phyloP scores from a whole-genome alignment of 352 stramenopile species.

The Pythium insidiosum region DNA sequence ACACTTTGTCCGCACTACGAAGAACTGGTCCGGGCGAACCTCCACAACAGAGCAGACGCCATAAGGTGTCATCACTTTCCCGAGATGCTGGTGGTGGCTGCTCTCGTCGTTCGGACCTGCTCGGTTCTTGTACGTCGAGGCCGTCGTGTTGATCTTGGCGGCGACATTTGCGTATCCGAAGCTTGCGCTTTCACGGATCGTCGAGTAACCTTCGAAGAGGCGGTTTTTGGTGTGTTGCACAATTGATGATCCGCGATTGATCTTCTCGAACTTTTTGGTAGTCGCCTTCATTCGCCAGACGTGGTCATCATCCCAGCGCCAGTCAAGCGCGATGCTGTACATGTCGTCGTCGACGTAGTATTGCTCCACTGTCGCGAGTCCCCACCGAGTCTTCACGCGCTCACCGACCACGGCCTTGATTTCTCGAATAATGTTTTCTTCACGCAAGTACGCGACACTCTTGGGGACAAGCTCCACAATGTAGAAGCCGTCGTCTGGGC shows the following conservation, averaged over 20 bases:
- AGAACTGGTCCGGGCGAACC: conserved; percentile 18
- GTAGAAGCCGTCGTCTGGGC: conserved; percentile 60
- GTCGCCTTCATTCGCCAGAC: conserved; percentile 86
- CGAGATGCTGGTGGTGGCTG: conserved; percentile 13
- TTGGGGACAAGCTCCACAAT: conserved; percentile 71
- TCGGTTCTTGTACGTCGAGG: conserved; percentile 15
- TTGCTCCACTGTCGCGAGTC: conserved; percentile 73
- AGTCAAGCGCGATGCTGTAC: conserved; percentile 84
- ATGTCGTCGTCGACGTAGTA: conserved; percentile 86
- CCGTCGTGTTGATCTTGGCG: conserved; percentile 47
- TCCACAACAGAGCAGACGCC: conserved; percentile 19
- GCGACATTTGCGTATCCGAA: conserved; percentile 38
- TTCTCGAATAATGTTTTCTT: conserved; percentile 63
- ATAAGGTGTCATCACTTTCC: conserved; percentile 21
- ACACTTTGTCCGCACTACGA: conserved; percentile 20
- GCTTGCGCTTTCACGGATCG: conserved; percentile 46
- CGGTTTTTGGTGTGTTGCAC: conserved; percentile 79
- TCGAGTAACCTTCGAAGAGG: conserved; percentile 74
- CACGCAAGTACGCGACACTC: conserved; percentile 56
- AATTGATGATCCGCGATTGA: conserved; percentile 41
- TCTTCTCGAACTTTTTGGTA: conserved; percentile 87
- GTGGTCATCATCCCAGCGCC: conserved; percentile 84
- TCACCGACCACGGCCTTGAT: conserved; percentile 82
- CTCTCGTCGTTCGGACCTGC: conserved; percentile 3
- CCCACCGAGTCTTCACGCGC: conserved; percentile 78